phyloP scores from a whole-genome alignment of 75 land plant species.

The Gnetum montanum region DNA sequence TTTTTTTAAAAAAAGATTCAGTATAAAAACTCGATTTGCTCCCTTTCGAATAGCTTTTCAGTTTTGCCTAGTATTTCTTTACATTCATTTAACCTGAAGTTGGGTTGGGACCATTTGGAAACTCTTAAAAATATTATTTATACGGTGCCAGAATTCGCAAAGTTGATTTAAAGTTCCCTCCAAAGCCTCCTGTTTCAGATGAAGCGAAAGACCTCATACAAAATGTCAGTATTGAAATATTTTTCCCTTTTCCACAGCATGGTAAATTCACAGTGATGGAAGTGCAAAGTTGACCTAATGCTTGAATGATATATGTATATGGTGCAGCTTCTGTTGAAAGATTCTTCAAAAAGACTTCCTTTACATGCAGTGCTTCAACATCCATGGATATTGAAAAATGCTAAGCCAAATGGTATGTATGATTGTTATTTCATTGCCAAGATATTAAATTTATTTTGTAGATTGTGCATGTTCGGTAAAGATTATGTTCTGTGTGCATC shows the following conservation, averaged over 20 bases:
- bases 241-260: neutral
- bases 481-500: too few relatives aligned
- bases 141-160: conserved; percentile 87
- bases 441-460: too few relatives aligned
- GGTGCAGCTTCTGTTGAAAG: conserved; percentile 72
- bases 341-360: conserved; percentile 64
- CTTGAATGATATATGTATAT: neutral
- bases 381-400: conserved; percentile 88
- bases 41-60: neutral
- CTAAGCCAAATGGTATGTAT: conserved; percentile 74
- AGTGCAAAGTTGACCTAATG: neutral
- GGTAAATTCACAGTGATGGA: neutral
- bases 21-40: neutral
- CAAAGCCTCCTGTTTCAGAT: conserved; percentile 64
- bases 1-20: too few relatives aligned
- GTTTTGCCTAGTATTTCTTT: conserved; percentile 2
- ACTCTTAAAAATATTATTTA: too few relatives aligned
- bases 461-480: too few relatives aligned
- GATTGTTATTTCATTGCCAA: too few relatives aligned
- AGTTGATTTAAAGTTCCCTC: conserved; percentile 83
- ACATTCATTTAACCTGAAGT: too few relatives aligned
- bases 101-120: too few relatives aligned
- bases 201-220: conserved; percentile 80
- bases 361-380: conserved; percentile 70
- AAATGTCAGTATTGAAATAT: conserved; percentile 32